A percentile compares a stretch with the other conserved stretches of the same genome.
phyloP scores from a whole-genome alignment of 2,329 filamentous ascomycete genomes.

The Diaporthe sp. region DNA sequence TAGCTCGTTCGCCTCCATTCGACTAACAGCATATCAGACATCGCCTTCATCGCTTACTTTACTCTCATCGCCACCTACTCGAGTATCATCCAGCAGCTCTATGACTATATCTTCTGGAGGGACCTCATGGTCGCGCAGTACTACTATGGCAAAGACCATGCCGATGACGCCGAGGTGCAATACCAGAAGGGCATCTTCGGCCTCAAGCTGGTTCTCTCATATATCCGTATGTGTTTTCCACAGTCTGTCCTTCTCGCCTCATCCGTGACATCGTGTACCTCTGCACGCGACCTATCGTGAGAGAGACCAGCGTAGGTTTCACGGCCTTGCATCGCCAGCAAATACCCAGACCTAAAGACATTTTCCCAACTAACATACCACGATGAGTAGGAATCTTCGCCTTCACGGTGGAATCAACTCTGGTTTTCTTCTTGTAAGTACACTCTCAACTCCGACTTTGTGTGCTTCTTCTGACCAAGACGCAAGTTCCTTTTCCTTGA shows the following conservation, averaged over 20 bases:
- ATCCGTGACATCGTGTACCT: not conserved
- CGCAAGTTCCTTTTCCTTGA: conserved; percentile 33
- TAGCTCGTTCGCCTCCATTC: not conserved
- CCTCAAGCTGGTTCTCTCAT: conserved; percentile 34
- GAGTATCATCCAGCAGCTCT: conserved; percentile 35
- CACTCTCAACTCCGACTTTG: no score
- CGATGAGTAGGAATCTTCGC: conserved; percentile 6
- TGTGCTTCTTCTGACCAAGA: not conserved
- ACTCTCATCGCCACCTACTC: conserved; percentile 36
- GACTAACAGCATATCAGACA: not conserved
- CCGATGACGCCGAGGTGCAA: conserved; percentile 35
- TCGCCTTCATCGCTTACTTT: conserved; percentile 40
- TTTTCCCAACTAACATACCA: not conserved
- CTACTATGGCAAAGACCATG: conserved; percentile 31
- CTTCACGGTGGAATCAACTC: conserved; percentile 35
- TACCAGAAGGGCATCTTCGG: conserved; percentile 39
- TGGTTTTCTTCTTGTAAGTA: conserved; percentile 39
- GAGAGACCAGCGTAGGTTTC: not conserved
- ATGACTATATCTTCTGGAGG: conserved; percentile 37
- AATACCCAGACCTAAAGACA: not conserved
- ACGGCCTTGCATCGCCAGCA: not conserved
- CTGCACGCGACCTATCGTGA: no score
- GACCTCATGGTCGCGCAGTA: conserved; percentile 37
- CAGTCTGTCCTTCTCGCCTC: no score
- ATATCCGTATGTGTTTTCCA: conserved; percentile 28